Conservation (phyloP, 2,329 filamentous ascomycete genomes). For the Hypoxylon sp. region DNA sequence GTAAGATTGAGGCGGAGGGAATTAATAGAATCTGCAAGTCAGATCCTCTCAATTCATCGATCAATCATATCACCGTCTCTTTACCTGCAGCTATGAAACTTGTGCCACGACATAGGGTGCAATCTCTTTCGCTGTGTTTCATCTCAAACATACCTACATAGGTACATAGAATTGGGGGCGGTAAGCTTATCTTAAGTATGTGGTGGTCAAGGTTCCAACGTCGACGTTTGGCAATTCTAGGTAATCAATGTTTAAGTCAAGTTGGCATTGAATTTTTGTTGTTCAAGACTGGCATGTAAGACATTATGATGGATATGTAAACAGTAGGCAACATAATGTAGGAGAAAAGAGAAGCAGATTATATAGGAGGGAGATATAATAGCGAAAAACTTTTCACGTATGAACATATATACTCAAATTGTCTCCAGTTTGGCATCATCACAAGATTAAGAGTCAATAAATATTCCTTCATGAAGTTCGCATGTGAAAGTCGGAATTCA, state of each 20-base stretch:
- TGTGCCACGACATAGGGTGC: slow-evolving; percentile 21
- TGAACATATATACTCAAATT: neutral
- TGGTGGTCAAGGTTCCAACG: slow-evolving; percentile 13
- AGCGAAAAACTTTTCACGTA: neutral
- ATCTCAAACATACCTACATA: slow-evolving; percentile 11
- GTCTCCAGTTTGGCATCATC: neutral
- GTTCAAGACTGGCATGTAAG: slow-evolving; percentile 1
- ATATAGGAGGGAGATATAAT: slow-evolving; percentile 1
- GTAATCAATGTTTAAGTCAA: slow-evolving; percentile 7
- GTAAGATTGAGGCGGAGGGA: slow-evolving; percentile 35
- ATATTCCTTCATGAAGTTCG: slow-evolving; percentile 4
- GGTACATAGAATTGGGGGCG: neutral
- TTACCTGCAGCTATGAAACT: slow-evolving; percentile 39
- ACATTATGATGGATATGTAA: neutral
- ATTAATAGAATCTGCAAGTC: slow-evolving; percentile 26
- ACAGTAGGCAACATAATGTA: neutral
- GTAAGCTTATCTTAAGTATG: slow-evolving; percentile 3
- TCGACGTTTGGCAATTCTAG: slow-evolving; percentile 5
- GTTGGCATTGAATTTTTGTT: neutral
- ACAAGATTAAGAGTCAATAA: neutral
- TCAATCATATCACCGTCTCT: slow-evolving; percentile 32
- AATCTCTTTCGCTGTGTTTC: slow-evolving; percentile 19
- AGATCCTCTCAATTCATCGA: slow-evolving; percentile 16
- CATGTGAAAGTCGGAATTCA: slow-evolving; percentile 35
- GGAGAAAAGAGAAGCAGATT: neutral